Evolutionary conservation across 2,329 filamentous ascomycete species (phyloP), one percentile per base, ranked within the genome.

Genomic region (Fusarium heterosporum): DNA sequence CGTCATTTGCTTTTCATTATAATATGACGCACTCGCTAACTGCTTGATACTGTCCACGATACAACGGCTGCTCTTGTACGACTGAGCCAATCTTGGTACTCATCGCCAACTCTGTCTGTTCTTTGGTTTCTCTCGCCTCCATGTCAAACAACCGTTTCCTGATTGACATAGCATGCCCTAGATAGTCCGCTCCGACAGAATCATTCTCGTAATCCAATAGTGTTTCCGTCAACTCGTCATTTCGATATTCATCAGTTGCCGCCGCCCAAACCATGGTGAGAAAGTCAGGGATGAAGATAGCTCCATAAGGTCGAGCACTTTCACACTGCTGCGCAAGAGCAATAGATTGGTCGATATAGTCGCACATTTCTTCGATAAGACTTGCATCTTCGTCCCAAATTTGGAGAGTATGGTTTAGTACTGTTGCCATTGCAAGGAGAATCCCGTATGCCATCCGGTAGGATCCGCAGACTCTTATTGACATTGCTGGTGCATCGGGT

Each of bases 231-330:
- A 72, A 26, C n/a, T 71, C 56, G 2, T 42, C 45, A 1, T 45
- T 54, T 2, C 56, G 43, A 5, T 69, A 59, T 0, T 34, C 50
- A 25, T 72, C 70, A 0, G 42, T 25, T 2, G 32, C 53, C 1
- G 68, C 61, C 4, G 64, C 68, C 54, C 67, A 73, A 0, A 73
- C 49, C 30, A 63, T 55, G 1, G 63, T 65, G 1, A 72, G 58
- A 32, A 54, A 53, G 5, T 73, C 64, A 0, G 66, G 59, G 2
- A 71, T 45, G 26, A 69, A 69, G 1, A 25, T 42, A 3, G 70
- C 55, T 8, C 68, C 70, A 3, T 70, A 64, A 0, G 70, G 70
- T 8, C 70, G 54, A 9, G 52, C 40, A 9, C 5, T 12, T 14
- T 38, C 41, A 17, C 66, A 70, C 4, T 72, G 55, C 8, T 57